Evolutionary conservation across 192 early-diverging fungal genomes (phyloP).

Genomic region (Helicostylum pulchrum): DNA sequence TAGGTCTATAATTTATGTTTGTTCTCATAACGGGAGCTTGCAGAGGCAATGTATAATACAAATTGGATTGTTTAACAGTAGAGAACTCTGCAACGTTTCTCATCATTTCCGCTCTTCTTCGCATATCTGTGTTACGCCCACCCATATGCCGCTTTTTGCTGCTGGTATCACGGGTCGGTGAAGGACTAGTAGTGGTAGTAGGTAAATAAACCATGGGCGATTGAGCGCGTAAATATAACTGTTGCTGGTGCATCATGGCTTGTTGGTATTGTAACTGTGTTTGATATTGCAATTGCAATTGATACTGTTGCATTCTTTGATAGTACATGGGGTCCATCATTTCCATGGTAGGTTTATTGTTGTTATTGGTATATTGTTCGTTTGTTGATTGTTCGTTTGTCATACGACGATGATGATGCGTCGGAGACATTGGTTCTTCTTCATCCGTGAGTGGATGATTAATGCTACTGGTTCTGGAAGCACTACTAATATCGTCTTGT

Average conservation of each 20-base stretch:
- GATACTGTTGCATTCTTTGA: conserved; percentile 6
- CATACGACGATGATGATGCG: too few relatives aligned
- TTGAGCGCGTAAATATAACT: not conserved
- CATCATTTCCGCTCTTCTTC: conserved; percentile 11
- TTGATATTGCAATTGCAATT: conserved; percentile 6
- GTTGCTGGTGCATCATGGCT: not conserved
- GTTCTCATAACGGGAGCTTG: too few relatives aligned
- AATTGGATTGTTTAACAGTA: not conserved
- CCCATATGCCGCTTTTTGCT: not conserved
- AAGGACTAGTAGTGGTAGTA: too few relatives aligned
- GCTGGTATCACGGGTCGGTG: not conserved
- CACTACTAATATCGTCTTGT: too few relatives aligned
- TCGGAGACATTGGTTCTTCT: too few relatives aligned
- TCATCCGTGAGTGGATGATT: too few relatives aligned
- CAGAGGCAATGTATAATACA: not conserved
- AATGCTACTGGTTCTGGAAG: too few relatives aligned
- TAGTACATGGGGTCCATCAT: conserved; percentile 17
- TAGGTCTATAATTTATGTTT: not conserved
- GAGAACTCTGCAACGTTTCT: not conserved
- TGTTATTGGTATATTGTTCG: not conserved
- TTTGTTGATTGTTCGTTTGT: not conserved
- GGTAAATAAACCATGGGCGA: too few relatives aligned
- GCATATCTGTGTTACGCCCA: conserved; percentile 1
- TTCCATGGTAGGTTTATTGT: not conserved
- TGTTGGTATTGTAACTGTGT: not conserved